Evolutionary conservation across 208 protist genomes (phyloP).

Genomic region (Wallacemonas sp.): DNA sequence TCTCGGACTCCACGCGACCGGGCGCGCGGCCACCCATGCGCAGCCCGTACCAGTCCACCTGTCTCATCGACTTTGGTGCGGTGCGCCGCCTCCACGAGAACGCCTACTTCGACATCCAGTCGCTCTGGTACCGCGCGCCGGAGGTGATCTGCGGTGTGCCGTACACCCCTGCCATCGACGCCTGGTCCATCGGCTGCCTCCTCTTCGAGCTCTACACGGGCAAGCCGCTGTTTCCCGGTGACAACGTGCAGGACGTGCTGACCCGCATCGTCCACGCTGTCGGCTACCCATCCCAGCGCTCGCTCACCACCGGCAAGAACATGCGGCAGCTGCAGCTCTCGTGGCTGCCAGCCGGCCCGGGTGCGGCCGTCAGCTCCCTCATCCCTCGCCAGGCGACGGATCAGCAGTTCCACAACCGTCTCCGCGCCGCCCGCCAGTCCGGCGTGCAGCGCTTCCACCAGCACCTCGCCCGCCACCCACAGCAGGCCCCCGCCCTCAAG

Average conservation of each 20-base stretch:
- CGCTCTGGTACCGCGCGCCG: constrained; percentile 91
- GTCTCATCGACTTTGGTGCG: constrained; percentile 98
- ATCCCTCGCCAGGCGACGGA: background rate
- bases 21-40: background rate
- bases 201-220: constrained; percentile 92
- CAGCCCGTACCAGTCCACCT: constrained; percentile 21
- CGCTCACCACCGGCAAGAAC: constrained; percentile 62
- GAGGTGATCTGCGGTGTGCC: constrained; percentile 91
- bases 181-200: constrained; percentile 93
- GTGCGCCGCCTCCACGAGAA: constrained; percentile 95
- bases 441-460: constrained; percentile 14
- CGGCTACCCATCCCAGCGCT: constrained; percentile 73
- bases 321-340: constrained; percentile 35
- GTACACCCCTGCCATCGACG: constrained; percentile 92
- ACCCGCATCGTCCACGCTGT: constrained; percentile 89
- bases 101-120: constrained; percentile 96
- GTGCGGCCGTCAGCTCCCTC: background rate
- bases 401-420: constrained; percentile 9
- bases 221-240: constrained; percentile 94
- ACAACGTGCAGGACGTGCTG: constrained; percentile 89
- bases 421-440: constrained; percentile 6
- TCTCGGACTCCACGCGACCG: constrained; percentile 12
- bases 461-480: background rate
- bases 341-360: background rate
- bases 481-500: background rate